A percentile compares a stretch with the other conserved stretches of the same genome.
Conservation (phyloP, 2,329 filamentous ascomycete genomes). For the Colletotrichum camelliae region DNA sequence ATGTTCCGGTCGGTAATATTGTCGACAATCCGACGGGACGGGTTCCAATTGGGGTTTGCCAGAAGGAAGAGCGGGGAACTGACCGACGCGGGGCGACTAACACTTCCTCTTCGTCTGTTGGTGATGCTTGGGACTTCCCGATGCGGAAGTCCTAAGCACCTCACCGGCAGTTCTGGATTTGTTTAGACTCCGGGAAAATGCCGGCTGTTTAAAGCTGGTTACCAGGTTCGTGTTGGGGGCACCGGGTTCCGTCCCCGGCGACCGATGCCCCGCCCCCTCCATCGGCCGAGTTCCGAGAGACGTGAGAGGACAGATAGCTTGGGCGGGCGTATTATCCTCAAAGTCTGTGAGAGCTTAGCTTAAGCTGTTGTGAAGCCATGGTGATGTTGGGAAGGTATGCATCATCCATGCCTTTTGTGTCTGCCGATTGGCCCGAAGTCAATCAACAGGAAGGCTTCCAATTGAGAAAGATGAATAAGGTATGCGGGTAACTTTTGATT, state of each 20-base stretch:
- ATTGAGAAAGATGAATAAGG: background rate
- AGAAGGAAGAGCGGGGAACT: slow-evolving; percentile 1
- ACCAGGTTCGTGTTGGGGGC: background rate
- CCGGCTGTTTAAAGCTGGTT: background rate
- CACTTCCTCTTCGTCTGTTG: background rate
- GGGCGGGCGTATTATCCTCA: background rate
- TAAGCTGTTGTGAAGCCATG: background rate
- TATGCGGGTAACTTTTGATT: background rate
- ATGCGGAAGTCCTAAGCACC: background rate
- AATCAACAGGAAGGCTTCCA: background rate
- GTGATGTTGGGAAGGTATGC: background rate
- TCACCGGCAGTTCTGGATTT: background rate
- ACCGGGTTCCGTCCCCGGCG: background rate
- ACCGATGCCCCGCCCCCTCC: background rate
- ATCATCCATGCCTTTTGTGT: accelerated
- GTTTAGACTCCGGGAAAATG: background rate
- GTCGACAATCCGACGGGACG: background rate
- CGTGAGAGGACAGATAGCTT: background rate
- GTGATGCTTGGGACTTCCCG: background rate
- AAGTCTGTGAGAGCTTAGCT: background rate
- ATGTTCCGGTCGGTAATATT: background rate
- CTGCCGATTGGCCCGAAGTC: background rate
- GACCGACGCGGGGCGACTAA: background rate
- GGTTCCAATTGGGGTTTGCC: background rate
- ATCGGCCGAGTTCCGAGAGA: background rate